Evolutionary conservation across 2,329 filamentous ascomycete genomes (phyloP), one percentile per base, ranked within the genome.

Genomic region (Colletotrichum siamense): DNA sequence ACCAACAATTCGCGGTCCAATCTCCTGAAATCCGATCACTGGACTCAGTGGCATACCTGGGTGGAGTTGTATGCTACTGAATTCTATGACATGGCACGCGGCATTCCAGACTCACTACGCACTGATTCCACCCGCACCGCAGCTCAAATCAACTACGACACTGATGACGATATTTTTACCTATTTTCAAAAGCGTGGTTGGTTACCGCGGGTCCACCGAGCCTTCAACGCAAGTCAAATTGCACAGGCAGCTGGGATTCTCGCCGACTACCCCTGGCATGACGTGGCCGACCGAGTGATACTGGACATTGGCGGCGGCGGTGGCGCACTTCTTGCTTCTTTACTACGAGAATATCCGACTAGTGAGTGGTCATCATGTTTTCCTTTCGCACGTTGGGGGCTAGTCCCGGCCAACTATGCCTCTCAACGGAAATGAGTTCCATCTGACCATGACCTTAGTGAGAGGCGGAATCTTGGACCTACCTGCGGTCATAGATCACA

Each of bases 21-120:
- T 1, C 79, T 87, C 6, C 80, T 88, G 3, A 69, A 62, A 0
- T 76, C 77, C 3, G 79, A 84, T 67, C 86, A 88, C 77, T 88
- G 86, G 86, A 87, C 85, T 0, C 84, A 87, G 77, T 88, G 86
- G 87, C 83, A 80, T 24, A 83, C 83, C 75, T 88, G 87, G 87
- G 85, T 86, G 3, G 79, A 83, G 3, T 81, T 88, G 3, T 87
- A 88, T 74, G 86, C 84, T 8, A 85, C 84, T 73, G 79, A 86
- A 67, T 87, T 87, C 79, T 88, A 87, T 79, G 85, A 88, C 74
- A 85, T 87, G 49, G 84, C 85, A 0, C 79, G 82, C 5, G 84
- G 85, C 6, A 85, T 88, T 34, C 87, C 86, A 0, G 78, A 68
- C 1, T 78, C 84, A 2, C 24, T 82, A 18, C 66, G 70, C 5